These are phyloP conservation scores for Pinus taeda DNA, from an alignment of 75 land plant species.

Conservation along the genomic window DNA sequence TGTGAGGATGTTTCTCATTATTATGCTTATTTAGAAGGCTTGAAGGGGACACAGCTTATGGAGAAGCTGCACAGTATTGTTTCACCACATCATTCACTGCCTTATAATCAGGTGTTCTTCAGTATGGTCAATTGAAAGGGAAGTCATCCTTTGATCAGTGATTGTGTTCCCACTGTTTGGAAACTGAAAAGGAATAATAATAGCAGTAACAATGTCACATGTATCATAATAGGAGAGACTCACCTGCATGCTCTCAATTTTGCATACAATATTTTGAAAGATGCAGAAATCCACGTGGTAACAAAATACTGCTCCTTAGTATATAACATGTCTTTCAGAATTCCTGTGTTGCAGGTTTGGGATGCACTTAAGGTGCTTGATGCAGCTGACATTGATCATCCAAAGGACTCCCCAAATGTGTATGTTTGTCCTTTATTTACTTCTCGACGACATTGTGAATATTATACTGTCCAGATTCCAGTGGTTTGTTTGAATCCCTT, in stretches of 20 bases:
- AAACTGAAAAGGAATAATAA: no score
- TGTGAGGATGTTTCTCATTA: constrained; percentile 32
- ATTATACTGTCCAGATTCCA: background rate
- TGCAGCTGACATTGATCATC: constrained; percentile 58
- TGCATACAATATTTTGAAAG: background rate
- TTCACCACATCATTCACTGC: constrained; percentile 20
- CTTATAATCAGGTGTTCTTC: constrained; percentile 28
- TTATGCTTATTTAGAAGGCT: constrained; percentile 12
- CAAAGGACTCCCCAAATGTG: constrained; percentile 55
- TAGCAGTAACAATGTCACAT: no score
- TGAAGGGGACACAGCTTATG: constrained; percentile 19
- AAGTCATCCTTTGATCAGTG: background rate
- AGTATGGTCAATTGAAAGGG: background rate
- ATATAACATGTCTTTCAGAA: background rate
- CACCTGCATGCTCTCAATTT: background rate
- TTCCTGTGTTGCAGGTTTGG: constrained; percentile 50
- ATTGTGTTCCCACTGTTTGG: background rate
- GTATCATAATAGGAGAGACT: no score
- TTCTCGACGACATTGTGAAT: background rate
- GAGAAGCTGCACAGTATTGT: constrained; percentile 20
- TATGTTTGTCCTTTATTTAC: constrained; percentile 15
- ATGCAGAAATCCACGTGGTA: background rate
- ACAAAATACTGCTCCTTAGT: background rate
- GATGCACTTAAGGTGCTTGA: constrained; percentile 66
- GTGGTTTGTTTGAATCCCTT: background rate